These are phyloP conservation scores for Oemleria cerasiformis DNA, from an alignment of 306 rosid species.

Conservation along the genomic window DNA sequence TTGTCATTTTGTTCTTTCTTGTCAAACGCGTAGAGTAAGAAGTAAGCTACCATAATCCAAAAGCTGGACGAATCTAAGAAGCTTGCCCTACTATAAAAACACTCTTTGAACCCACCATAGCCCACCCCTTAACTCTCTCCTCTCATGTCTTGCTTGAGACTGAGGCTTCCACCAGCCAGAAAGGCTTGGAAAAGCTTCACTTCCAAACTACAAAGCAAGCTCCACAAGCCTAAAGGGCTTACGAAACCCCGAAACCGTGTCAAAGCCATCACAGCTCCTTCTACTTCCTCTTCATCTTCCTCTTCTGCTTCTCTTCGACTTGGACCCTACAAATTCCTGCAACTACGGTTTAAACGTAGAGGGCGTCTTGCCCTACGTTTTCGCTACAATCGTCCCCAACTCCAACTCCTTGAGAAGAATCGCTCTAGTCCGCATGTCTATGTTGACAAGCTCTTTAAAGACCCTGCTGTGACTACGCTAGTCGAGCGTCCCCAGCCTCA, in stretches of 20 bases:
- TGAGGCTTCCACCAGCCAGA: conserved; percentile 49
- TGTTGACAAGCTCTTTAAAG: conserved; percentile 60
- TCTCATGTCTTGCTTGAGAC: conserved; percentile 47
- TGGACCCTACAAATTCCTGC: conserved; percentile 21
- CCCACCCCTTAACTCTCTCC: background rate
- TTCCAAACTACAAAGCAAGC: conserved; percentile 46
- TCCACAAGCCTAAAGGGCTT: conserved; percentile 51
- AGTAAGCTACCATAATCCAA: conserved; percentile 19
- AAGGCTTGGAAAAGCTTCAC: conserved; percentile 67
- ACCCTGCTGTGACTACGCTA: conserved; percentile 30
- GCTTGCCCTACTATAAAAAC: conserved; percentile 2
- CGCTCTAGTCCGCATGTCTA: conserved; percentile 36
- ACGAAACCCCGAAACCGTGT: conserved; percentile 34
- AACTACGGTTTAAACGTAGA: conserved; percentile 26
- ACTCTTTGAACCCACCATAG: background rate
- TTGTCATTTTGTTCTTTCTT: background rate
- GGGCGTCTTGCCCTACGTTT: conserved; percentile 7
- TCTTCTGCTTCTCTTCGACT: background rate
- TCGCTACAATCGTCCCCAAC: background rate
- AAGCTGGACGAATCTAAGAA: background rate
- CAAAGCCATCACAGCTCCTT: conserved; percentile 3
- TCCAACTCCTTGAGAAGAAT: background rate
- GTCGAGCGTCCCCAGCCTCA: conserved; percentile 27
- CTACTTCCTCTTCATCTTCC: background rate
- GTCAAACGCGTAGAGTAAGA: conserved; percentile 16